phyloP scores from a whole-genome alignment of 1,284 basidiomycete species.

The Cystobasidiaceae sp. region DNA sequence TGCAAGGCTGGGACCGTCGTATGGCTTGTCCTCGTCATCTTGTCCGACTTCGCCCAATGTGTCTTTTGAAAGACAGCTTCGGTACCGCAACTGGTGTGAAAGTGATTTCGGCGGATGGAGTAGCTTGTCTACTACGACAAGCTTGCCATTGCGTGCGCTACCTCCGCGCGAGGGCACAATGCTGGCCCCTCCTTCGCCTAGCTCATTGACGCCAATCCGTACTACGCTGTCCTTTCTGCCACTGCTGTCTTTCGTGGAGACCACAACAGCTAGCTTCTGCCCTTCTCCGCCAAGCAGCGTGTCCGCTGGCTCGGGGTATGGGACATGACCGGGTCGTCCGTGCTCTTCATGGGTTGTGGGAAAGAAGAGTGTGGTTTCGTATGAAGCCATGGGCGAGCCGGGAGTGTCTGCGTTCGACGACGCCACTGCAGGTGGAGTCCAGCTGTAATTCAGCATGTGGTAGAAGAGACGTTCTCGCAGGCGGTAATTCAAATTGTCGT shows the following conservation, averaged over 20 bases:
- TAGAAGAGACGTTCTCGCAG: slow-evolving; percentile 90
- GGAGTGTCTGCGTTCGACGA: slow-evolving; percentile 44
- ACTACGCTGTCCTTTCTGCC: slow-evolving; percentile 21
- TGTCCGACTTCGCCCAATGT: no score
- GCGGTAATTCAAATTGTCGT: slow-evolving; percentile 76
- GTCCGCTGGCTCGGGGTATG: slow-evolving; percentile 43
- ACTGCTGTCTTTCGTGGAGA: slow-evolving; percentile 32
- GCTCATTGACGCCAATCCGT: slow-evolving; percentile 41
- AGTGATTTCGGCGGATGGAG: slow-evolving; percentile 71
- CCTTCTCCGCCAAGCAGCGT: slow-evolving; percentile 76
- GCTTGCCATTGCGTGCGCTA: slow-evolving; percentile 65
- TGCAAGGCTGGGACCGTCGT: slow-evolving; percentile 36
- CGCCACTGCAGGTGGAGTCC: slow-evolving; percentile 37
- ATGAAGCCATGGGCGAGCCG: slow-evolving; percentile 39
- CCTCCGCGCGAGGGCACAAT: slow-evolving; percentile 30
- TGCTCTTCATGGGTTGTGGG: slow-evolving; percentile 51
- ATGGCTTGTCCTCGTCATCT: not conserved
- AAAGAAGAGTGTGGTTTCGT: slow-evolving; percentile 62
- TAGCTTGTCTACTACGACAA: slow-evolving; percentile 70
- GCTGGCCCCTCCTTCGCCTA: slow-evolving; percentile 39
- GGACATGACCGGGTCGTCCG: slow-evolving; percentile 41
- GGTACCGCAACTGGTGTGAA: slow-evolving; percentile 46
- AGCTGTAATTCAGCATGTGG: slow-evolving; percentile 81
- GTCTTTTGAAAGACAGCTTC: no score
- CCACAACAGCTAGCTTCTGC: slow-evolving; percentile 66